A percentile compares a stretch with the other conserved stretches of the same genome.
Conservation (phyloP, 2,329 filamentous ascomycete species). For the Botrytis medusae region DNA sequence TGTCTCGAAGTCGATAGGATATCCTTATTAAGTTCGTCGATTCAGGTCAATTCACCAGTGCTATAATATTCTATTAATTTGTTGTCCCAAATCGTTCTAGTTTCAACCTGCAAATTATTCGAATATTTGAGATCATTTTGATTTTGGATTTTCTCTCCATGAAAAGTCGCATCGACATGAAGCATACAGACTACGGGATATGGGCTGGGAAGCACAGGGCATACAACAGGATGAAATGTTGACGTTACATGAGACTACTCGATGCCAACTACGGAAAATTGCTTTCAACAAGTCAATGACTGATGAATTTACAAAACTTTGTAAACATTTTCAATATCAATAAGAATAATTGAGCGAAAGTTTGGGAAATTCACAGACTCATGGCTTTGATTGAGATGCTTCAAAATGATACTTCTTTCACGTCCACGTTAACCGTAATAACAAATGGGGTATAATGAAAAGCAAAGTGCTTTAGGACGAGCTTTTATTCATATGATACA, state of each 20-base stretch:
- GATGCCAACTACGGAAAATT: not conserved
- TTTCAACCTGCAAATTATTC: not conserved
- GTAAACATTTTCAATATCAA: not conserved
- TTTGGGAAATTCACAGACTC: not conserved
- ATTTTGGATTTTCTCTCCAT: not conserved
- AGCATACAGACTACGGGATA: not conserved
- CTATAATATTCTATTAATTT: not conserved
- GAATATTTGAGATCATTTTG: not conserved
- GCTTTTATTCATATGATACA: constrained; percentile 22
- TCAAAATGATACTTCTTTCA: constrained; percentile 5
- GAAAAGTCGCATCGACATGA: not conserved
- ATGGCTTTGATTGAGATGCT: not conserved
- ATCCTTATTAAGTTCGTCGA: not conserved
- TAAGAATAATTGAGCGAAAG: not conserved
- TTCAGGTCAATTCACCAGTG: not conserved
- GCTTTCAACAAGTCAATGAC: not conserved
- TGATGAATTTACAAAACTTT: not conserved
- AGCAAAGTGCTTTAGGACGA: constrained; percentile 21
- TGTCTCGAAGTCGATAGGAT: not conserved
- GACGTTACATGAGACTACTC: not conserved
- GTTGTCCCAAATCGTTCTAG: not conserved
- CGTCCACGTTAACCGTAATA: constrained; percentile 13
- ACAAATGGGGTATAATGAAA: constrained; percentile 21
- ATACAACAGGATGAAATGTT: not conserved
- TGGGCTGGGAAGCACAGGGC: too few species aligned